Percentiles rank a stretch among this genome's conserved stretches.
These are phyloP conservation scores for Stenocarpella maydis DNA, from an alignment of 2,329 filamentous ascomycete species.

Conservation along the genomic window DNA sequence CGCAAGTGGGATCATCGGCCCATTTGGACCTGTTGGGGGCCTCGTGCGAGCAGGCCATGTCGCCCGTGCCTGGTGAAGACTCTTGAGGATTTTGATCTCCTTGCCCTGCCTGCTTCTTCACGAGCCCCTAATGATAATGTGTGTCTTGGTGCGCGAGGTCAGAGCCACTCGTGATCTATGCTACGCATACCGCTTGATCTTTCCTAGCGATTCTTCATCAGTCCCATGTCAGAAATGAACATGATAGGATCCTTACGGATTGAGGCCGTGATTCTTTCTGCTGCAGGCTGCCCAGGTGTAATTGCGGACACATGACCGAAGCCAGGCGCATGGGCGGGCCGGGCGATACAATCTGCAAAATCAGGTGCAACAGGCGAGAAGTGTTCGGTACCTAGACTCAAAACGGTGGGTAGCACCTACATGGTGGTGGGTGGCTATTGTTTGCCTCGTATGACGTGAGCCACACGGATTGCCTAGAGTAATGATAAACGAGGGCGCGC, in stretches of 20 bases:
- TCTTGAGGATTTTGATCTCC: not conserved
- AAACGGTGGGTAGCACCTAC: too few relatives aligned
- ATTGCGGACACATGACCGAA: not conserved
- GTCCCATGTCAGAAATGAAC: not conserved
- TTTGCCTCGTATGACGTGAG: too few relatives aligned
- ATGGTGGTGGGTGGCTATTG: too few relatives aligned
- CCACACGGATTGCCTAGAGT: too few relatives aligned
- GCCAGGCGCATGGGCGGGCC: not conserved
- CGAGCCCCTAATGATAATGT: not conserved
- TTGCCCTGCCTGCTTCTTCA: not conserved
- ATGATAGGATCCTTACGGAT: not conserved
- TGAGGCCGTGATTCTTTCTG: not conserved
- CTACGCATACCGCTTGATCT: not conserved
- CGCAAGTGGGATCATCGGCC: not conserved
- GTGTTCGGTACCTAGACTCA: too few relatives aligned
- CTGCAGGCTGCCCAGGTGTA: not conserved
- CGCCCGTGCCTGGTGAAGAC: slow-evolving; percentile 9
- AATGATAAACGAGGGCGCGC: too few relatives aligned
- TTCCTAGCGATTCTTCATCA: not conserved
- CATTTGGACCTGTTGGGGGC: not conserved
- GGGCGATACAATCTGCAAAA: not conserved
- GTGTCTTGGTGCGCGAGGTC: not conserved
- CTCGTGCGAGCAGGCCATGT: not conserved
- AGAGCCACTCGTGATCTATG: not conserved
- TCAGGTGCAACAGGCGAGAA: too few relatives aligned